Evolutionary conservation across 768 basidiomycete genomes (phyloP).

Genomic region (Cystofilobasidium capitatum): DNA sequence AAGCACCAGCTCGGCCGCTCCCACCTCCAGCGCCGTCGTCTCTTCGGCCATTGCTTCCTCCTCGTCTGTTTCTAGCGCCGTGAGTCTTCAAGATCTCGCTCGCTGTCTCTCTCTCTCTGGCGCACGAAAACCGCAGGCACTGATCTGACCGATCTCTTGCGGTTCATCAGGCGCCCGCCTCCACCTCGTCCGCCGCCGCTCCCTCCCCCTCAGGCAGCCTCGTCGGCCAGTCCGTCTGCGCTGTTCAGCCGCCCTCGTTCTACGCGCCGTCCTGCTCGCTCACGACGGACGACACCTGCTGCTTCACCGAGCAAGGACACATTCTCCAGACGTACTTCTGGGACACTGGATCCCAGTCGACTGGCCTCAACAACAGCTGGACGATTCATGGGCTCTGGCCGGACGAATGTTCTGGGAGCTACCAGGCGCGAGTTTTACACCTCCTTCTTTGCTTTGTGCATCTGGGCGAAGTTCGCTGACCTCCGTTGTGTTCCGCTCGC

Average conservation of each 20-base stretch:
- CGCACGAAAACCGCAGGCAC: too few species aligned
- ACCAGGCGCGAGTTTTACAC: too few species aligned
- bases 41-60: background rate
- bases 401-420: too few species aligned
- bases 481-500: too few species aligned
- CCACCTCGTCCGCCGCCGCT: background rate
- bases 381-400: slow-evolving; percentile 53
- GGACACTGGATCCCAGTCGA: slow-evolving; percentile 53
- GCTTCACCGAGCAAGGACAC: slow-evolving; percentile 37
- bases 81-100: background rate
- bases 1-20: slow-evolving; percentile 1
- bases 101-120: too few species aligned
- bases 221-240: slow-evolving; percentile 10
- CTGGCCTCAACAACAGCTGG: slow-evolving; percentile 60
- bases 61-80: background rate
- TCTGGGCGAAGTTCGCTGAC: too few species aligned
- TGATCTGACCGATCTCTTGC: too few species aligned
- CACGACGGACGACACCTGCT: slow-evolving; percentile 12
- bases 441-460: too few species aligned
- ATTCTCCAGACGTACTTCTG: slow-evolving; percentile 61
- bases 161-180: too few species aligned
- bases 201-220: background rate
- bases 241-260: slow-evolving; percentile 1
- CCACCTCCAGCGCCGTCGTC: background rate
- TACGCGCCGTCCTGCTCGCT: slow-evolving; percentile 22